Evolutionary conservation across 768 basidiomycete genomes (phyloP), one percentile per base, ranked within the genome.

Genomic region (Dentipellis fragilis): DNA sequence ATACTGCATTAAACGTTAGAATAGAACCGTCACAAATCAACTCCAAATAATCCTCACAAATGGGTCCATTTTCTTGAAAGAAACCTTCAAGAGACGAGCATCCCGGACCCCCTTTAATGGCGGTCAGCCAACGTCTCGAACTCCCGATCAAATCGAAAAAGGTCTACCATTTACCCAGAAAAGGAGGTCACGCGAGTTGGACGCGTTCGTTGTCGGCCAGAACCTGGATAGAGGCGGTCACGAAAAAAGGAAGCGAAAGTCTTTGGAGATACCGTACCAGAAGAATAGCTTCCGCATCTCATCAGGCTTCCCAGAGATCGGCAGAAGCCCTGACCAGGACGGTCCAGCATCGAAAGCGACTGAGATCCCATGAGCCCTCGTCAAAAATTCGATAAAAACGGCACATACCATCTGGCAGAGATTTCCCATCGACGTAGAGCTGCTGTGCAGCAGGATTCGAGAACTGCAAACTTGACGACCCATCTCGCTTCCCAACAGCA

Each of bases 31-130:
- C 4, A 45, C 14, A 23, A 10, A 39, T 12, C 54, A 42, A 11
- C 23, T 50, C 35, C 56, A 42, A 8, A 49, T 45, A 10, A 68
- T 57, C 45, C 80, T 40, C 58, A 84, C 84, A 64, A 19, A 67
- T 67, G 1, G 66, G 66, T 14, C 85, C 85, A 58, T 87, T 88
- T 63, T 88, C 85, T 65, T 87, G 84, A 6, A 87, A 63, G 51
- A 86, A 71, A 11, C 85, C 85, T 64, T 87, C 83, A 2, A 87
- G 69, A 3, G 84, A 83, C 10, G 84, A 85, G 59, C 85, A 87
- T 29, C 85, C 85, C 0, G 85, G 85, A 2, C 85, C 84, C 35
- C 85, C 85, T 67, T 12, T n/a, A 17, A 45, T 17, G 16, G 3
- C 29, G 3, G 3, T 29, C 29, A 29, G 48, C 2, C 23, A 17